Percentiles rank a stretch among this genome's conserved stretches.
These are phyloP conservation scores for Solanum medicagineum DNA, from an alignment of 257 asterid species.

Conservation along the genomic window DNA sequence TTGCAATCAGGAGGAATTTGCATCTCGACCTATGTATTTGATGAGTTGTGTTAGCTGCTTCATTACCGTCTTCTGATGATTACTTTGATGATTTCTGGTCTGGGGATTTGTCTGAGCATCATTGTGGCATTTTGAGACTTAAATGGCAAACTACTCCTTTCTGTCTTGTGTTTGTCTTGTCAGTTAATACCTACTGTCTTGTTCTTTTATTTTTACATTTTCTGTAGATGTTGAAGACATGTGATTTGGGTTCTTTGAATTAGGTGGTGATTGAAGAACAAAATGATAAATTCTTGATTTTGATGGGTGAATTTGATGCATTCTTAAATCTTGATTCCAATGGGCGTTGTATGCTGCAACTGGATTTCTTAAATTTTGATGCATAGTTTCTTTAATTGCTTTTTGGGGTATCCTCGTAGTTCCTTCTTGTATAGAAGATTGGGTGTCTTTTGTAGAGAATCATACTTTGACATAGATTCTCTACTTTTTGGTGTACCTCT, in stretches of 20 bases:
- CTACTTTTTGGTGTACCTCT: no score
- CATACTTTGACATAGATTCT: no score
- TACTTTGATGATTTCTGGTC: neutral
- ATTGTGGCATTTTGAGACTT: neutral
- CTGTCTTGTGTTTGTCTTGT: slow-evolving; percentile 61
- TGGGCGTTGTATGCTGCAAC: neutral
- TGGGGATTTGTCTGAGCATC: neutral
- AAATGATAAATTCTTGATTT: neutral
- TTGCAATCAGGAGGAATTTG: neutral
- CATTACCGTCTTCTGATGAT: neutral
- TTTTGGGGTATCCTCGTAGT: no score
- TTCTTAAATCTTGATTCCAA: neutral
- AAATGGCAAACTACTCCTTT: slow-evolving; percentile 27
- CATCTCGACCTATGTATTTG: neutral
- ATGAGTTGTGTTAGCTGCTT: neutral
- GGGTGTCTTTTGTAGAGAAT: no score
- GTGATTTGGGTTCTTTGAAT: neutral
- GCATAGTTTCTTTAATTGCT: neutral
- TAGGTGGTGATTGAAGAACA: neutral
- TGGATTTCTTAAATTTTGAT: neutral
- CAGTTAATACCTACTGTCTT: slow-evolving; percentile 26
- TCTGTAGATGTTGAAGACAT: neutral
- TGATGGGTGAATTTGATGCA: neutral
- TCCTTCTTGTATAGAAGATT: no score
- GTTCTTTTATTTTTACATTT: neutral